phyloP scores from a whole-genome alignment of 305 asterid species.

The Solanum hybrid region DNA sequence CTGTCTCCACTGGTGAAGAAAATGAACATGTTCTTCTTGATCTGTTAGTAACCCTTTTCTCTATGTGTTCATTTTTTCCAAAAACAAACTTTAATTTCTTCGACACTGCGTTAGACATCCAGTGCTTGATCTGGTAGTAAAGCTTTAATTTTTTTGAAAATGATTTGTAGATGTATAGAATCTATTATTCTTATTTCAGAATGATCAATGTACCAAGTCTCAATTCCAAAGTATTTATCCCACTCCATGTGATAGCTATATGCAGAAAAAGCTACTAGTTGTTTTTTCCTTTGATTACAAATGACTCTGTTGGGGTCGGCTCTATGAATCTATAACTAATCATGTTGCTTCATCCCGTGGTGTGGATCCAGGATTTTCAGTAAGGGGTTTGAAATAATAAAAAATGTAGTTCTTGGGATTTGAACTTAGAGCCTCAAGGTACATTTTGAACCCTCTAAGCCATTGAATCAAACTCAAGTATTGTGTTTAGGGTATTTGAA shows the following conservation, averaged over 20 bases:
- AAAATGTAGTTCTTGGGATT: background rate
- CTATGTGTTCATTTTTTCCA: background rate
- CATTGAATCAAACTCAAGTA: background rate
- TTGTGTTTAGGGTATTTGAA: background rate
- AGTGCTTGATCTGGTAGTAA: background rate
- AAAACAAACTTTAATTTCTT: background rate
- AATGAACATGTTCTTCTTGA: conserved; percentile 57
- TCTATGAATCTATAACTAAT: background rate
- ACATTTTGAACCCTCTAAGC: background rate
- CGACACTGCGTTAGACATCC: background rate
- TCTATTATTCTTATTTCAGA: background rate
- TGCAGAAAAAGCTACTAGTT: background rate
- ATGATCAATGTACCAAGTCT: background rate
- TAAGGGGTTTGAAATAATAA: background rate
- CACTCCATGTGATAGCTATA: background rate
- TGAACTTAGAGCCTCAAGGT: background rate
- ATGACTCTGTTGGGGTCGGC: background rate
- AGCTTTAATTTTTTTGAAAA: background rate
- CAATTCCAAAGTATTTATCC: background rate
- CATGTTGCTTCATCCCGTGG: background rate
- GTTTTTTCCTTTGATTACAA: background rate
- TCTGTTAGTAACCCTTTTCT: conserved; percentile 31
- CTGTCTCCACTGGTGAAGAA: conserved; percentile 77
- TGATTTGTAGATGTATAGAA: background rate
- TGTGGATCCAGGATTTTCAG: background rate